A percentile compares a stretch with the other conserved stretches of the same genome.
phyloP scores from a whole-genome alignment of 2,329 filamentous ascomycete genomes.

The Aspergillus proliferans region DNA sequence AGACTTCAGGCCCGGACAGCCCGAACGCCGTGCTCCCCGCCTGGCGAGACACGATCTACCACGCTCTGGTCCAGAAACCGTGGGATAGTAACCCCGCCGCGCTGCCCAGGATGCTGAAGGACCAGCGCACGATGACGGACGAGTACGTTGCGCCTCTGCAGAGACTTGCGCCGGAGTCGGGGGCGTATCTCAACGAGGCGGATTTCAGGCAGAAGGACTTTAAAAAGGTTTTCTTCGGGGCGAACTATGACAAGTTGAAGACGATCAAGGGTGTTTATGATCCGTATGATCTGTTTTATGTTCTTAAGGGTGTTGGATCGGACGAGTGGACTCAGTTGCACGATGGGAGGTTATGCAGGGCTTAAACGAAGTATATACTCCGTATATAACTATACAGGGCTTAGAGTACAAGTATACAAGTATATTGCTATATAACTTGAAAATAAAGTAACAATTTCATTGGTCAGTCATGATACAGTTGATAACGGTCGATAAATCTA shows the following conservation, averaged over 20 bases:
- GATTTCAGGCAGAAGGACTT: slow-evolving; percentile 37
- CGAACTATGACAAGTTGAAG: slow-evolving; percentile 31
- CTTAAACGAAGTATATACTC: slow-evolving; percentile 1
- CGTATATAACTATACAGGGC: not conserved
- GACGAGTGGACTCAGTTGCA: slow-evolving; percentile 40
- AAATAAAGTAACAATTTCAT: not conserved
- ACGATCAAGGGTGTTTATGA: slow-evolving; percentile 39
- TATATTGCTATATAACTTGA: not conserved
- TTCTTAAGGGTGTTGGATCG: slow-evolving; percentile 44
- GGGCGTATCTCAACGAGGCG: slow-evolving; percentile 40
- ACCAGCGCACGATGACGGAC: slow-evolving; percentile 35
- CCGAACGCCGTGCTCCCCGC: slow-evolving; percentile 11
- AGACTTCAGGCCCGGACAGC: not conserved
- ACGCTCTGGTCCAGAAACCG: no score
- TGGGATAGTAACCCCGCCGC: no score
- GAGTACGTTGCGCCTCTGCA: slow-evolving; percentile 31
- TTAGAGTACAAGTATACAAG: no score
- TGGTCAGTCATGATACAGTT: not conserved
- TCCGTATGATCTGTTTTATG: slow-evolving; percentile 36
- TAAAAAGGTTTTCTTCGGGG: slow-evolving; percentile 38
- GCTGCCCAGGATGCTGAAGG: slow-evolving; percentile 24
- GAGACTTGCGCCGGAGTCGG: slow-evolving; percentile 31
- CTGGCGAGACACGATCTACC: slow-evolving; percentile 3
- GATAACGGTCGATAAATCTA: slow-evolving; percentile 7
- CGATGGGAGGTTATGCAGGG: slow-evolving; percentile 36